Evolutionary conservation across 768 basidiomycete genomes (phyloP), one percentile per base, ranked within the genome.

Genomic region (Coprinopsis strossmayeri): DNA sequence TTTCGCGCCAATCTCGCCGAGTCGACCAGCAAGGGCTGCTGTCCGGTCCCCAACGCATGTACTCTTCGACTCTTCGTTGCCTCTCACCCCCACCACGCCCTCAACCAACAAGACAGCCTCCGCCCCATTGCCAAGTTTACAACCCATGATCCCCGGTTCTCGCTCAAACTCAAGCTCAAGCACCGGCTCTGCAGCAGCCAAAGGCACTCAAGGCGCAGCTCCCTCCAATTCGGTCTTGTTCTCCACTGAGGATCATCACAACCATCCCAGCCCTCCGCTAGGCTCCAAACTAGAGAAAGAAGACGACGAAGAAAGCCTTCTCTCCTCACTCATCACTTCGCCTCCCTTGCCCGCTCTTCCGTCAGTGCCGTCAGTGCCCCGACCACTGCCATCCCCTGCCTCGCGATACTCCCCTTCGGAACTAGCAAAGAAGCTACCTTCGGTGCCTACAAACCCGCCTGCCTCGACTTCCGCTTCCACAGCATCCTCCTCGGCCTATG

Each of bases 1-100:
- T 3, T 76, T 72, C 56, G 61, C 54, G 17, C 57, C 52, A 42
- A 53, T 58, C 26, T 55, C 47, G 20, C 52, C 51, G 45, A 53
- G 53, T 32, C 61, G 49, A 20, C 47, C 52, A 26, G 15, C 45
- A 3, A 28, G 38, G 25, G 55, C 23, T 42, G 21, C 23, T 42
- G 9, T 23, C 11, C 20, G 5, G 21, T 11, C 9, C 9, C 9
- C 35, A 18, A 64, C 61, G 9, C 58, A 59, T 55, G 58, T 62
- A n/a, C 21, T 63, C 5, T 45, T 51, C 13, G 58, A 58, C 41
- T 51, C 61, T 21, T 55, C 59, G 12, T 39, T 53, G 9, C 21
- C 18, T 10, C 21, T 21, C 18, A 21, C 21, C 9, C 21, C 24
- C 23, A 21, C 40, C 18, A 42, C 40, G 5, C 51, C 50, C 18